phyloP scores from a whole-genome alignment of 176 grass and related monocot genomes.

The Raddia guianensis region DNA sequence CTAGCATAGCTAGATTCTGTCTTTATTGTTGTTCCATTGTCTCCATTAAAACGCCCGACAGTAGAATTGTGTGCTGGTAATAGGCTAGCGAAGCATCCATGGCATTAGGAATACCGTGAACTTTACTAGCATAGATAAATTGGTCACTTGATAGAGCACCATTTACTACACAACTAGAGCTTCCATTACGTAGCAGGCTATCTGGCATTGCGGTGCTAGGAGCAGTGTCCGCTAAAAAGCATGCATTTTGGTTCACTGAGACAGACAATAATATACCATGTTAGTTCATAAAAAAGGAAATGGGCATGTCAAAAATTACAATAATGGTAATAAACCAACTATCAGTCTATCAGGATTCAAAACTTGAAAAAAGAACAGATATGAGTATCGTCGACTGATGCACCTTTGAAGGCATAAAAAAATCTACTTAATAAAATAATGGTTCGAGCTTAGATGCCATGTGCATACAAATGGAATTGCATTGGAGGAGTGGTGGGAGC shows the following conservation, averaged over 20 bases:
- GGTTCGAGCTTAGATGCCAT: slow-evolving; percentile 11
- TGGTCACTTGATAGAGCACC: slow-evolving; percentile 50
- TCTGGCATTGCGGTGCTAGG: slow-evolving; percentile 60
- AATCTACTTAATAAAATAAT: slow-evolving; percentile 1
- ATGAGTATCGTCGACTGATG: neutral
- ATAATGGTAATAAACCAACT: neutral
- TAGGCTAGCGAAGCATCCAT: slow-evolving; percentile 68
- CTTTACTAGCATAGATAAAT: slow-evolving; percentile 67
- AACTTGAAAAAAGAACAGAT: slow-evolving; percentile 14
- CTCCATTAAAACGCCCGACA: slow-evolving; percentile 58
- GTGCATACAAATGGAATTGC: slow-evolving; percentile 14
- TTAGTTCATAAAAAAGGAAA: slow-evolving; percentile 33
- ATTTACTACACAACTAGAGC: slow-evolving; percentile 65
- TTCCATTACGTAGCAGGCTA: slow-evolving; percentile 71
- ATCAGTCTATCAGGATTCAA: slow-evolving; percentile 20
- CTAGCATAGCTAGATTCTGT: slow-evolving; percentile 67
- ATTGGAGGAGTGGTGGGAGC: neutral
- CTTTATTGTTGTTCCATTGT: slow-evolving; percentile 76
- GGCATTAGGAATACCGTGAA: slow-evolving; percentile 50
- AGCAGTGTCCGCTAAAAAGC: slow-evolving; percentile 60
- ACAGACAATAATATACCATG: slow-evolving; percentile 29
- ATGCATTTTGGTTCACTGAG: slow-evolving; percentile 72
- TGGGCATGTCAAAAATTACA: neutral
- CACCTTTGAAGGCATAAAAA: slow-evolving; percentile 3
- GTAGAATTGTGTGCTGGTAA: slow-evolving; percentile 59